These are phyloP conservation scores for Termitomyces heimii DNA, from an alignment of 768 basidiomycete genomes.

Conservation along the genomic window DNA sequence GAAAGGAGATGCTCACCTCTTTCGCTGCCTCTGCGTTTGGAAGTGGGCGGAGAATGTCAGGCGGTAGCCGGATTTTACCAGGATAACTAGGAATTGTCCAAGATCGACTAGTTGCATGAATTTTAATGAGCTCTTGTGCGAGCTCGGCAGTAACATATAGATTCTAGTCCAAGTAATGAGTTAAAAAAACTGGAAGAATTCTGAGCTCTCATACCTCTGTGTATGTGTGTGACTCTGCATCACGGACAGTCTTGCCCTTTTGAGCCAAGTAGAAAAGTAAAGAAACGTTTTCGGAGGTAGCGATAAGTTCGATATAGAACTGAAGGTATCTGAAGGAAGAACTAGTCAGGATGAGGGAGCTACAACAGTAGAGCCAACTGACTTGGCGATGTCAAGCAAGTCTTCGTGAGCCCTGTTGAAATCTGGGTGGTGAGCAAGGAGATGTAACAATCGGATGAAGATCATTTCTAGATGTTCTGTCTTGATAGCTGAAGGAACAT, in stretches of 20 bases:
- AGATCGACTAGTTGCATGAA: slow-evolving; percentile 51
- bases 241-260: slow-evolving; percentile 84
- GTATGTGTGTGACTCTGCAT: slow-evolving; percentile 58
- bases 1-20: slow-evolving; percentile 33
- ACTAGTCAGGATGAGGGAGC: background rate
- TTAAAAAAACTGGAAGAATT: background rate
- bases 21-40: slow-evolving; percentile 60
- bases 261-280: slow-evolving; percentile 78
- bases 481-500: slow-evolving; percentile 34
- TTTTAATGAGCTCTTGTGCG: slow-evolving; percentile 80
- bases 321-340: slow-evolving; percentile 65
- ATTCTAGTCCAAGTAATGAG: slow-evolving; percentile 46
- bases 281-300: slow-evolving; percentile 74
- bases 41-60: slow-evolving; percentile 74
- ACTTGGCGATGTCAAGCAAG: slow-evolving; percentile 79
- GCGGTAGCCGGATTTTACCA: slow-evolving; percentile 71
- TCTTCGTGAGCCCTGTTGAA: slow-evolving; percentile 65
- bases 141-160: slow-evolving; percentile 86
- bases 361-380: slow-evolving; percentile 16
- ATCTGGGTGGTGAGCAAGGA: slow-evolving; percentile 94
- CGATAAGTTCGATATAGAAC: slow-evolving; percentile 78
- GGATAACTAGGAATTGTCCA: slow-evolving; percentile 82
- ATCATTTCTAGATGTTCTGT: slow-evolving; percentile 73
- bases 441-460: slow-evolving; percentile 80
- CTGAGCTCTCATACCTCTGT: slow-evolving; percentile 55